Evolutionary conservation across 1,284 basidiomycete genomes (phyloP).

Genomic region (Erythrobasidium hasegawianum): DNA sequence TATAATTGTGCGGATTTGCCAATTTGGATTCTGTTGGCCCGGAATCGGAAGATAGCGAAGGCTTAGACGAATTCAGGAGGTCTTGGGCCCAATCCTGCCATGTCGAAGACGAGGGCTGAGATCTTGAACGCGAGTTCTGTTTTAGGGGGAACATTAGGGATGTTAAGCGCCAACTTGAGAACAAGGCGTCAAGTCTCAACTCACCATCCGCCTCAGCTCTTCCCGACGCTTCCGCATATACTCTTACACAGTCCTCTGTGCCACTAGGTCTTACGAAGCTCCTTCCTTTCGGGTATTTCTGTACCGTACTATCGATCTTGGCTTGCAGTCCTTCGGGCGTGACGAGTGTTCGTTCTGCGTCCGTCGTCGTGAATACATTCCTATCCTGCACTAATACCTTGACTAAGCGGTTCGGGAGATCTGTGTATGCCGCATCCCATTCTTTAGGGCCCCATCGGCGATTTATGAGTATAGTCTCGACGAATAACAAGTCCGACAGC

Average conservation of each 20-base stretch:
- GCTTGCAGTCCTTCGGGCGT: slow-evolving; percentile 75
- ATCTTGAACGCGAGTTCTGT: slow-evolving; percentile 76
- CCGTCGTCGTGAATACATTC: slow-evolving; percentile 79
- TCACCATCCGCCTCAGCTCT: slow-evolving; percentile 74
- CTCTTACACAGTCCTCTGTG: slow-evolving; percentile 96
- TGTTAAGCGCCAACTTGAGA: neutral
- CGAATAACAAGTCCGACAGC: slow-evolving; percentile 90
- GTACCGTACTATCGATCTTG: slow-evolving; percentile 80
- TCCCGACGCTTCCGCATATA: slow-evolving; percentile 87
- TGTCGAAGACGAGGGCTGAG: slow-evolving; percentile 75
- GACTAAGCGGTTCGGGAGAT: slow-evolving; percentile 93
- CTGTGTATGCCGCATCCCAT: slow-evolving; percentile 92
- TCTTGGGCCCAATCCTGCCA: slow-evolving; percentile 54
- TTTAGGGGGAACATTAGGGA: neutral
- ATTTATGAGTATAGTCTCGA: slow-evolving; percentile 86
- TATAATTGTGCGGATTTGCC: too few species aligned
- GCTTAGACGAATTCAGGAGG: slow-evolving; percentile 39
- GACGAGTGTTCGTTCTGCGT: slow-evolving; percentile 85
- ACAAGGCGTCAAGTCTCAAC: slow-evolving; percentile 45
- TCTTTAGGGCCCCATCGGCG: slow-evolving; percentile 75
- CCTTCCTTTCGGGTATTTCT: slow-evolving; percentile 76
- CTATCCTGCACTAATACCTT: slow-evolving; percentile 88
- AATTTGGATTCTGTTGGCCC: too few species aligned
- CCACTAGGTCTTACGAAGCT: slow-evolving; percentile 95
- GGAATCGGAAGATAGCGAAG: too few species aligned